Conservation (phyloP, 2,329 filamentous ascomycete genomes). For the Tolypocladium guangdongense region DNA sequence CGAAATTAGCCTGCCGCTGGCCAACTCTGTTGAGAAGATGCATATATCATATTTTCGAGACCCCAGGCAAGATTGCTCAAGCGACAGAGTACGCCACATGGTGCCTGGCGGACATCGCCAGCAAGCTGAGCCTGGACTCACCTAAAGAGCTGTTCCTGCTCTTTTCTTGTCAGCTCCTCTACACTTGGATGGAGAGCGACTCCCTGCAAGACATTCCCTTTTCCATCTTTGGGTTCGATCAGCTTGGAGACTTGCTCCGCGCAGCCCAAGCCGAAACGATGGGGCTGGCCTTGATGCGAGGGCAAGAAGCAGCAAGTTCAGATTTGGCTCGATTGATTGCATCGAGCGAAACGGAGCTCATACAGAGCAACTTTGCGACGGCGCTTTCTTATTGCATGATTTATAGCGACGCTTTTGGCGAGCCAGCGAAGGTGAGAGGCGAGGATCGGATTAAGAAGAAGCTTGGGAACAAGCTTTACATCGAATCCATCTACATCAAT, state of each 20-base stretch:
- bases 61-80: constrained; percentile 58
- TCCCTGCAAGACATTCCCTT: constrained; percentile 66
- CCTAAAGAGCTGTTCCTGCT: constrained; percentile 66
- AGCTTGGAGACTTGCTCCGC: constrained; percentile 55
- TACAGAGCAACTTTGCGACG: constrained; percentile 63
- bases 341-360: constrained; percentile 41
- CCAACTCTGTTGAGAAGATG: constrained; percentile 76
- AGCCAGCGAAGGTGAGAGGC: constrained; percentile 35
- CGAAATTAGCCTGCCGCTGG: constrained; percentile 71
- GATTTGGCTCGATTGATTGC: constrained; percentile 49
- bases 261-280: constrained; percentile 68
- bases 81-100: constrained; percentile 60
- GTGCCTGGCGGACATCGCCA: constrained; percentile 59
- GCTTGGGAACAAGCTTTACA: constrained; percentile 56
- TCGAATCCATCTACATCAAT: constrained; percentile 50
- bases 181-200: constrained; percentile 72
- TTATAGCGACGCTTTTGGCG: constrained; percentile 28
- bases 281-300: constrained; percentile 74
- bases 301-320: constrained; percentile 51
- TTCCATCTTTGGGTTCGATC: constrained; percentile 69
- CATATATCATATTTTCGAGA: constrained; percentile 91
- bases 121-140: constrained; percentile 50
- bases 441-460: constrained; percentile 58
- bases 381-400: constrained; percentile 76
- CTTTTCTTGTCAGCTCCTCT: constrained; percentile 81